Base-by-base conservation (phyloP, 768 basidiomycete species). In the Hortiboletus campestris region DNA sequence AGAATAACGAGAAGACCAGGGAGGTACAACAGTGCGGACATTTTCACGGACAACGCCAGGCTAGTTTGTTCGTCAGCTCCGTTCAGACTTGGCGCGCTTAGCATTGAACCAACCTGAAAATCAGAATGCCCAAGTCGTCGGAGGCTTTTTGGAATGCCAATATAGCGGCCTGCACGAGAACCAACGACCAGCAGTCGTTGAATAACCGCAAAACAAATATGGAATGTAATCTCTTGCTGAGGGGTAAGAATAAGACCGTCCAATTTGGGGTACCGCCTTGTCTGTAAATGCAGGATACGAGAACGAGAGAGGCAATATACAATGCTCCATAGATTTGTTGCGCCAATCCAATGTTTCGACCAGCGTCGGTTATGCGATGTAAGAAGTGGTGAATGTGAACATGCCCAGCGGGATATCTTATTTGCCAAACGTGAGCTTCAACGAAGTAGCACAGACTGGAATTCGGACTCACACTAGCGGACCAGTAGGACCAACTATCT, bases 191-290 rank as follows among this genome's bases (percentile, higher is more conserved):
- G 66, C 91, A 91, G 68, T 99, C 97, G 67, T 98, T 98, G 78
- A 99, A 99, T 7, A 98, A 75, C 19, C 97, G 82, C 49, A 99
- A 75, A 13, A 89, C 84, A 69, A 87, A 98, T 51, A 98, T 91
- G 13, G 96, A 98, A 67, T 98, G 96, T 4, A 96, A 76, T 49
- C 97, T 80, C 72, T 98, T 98, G 80, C 93, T 95, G 41, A 97
- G 75, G 0, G 88, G 85, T 11, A 98, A 77, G 9, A 91, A 70
- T 11, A 91, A 65, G 36, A 91, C 47, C 8, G 81, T 72, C 86
- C 86, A 90, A 69, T 91, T 93, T 16, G 89, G 85, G 12, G 84
- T 69, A 45, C 75, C 79, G 28, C 83, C 82, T 58, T 77, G 75
- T 29, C 72, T 66, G 70, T 95, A 97, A 39, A 96, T 84, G 19